Evolutionary conservation across 768 basidiomycete species (phyloP).

Genomic region (Phaffia australis): DNA sequence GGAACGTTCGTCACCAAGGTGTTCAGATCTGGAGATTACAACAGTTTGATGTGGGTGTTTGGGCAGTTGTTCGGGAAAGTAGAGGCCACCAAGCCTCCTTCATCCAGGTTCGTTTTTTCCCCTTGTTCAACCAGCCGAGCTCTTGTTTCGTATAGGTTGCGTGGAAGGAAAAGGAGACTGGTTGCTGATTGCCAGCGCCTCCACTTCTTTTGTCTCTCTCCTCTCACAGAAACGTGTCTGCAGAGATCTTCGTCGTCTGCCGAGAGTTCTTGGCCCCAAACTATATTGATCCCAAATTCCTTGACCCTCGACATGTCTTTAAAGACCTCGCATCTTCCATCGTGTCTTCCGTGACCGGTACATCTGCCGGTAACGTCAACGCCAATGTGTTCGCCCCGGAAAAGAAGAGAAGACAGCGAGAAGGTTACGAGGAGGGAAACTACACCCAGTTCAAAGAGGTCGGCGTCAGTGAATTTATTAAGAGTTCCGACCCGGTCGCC

Average conservation of each 20-base stretch:
- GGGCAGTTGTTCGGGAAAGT: constrained; percentile 90
- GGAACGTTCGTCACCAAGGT: constrained; percentile 97
- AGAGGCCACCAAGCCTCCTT: constrained; percentile 97
- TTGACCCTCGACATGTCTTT: constrained; percentile 95
- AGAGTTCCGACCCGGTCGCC: constrained; percentile 56
- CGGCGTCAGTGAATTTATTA: constrained; percentile 60
- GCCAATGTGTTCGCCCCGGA: constrained; percentile 90
- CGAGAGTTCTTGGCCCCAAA: constrained; percentile 88
- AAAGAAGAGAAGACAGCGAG: constrained; percentile 83
- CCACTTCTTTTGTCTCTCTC: background rate
- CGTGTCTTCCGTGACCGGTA: constrained; percentile 24
- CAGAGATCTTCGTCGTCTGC: constrained; percentile 99
- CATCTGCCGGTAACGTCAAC: constrained; percentile 54
- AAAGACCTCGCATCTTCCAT: constrained; percentile 58
- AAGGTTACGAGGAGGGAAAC: constrained; percentile 90
- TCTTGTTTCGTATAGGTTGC: background rate
- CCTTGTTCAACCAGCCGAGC: background rate
- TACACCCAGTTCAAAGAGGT: constrained; percentile 74
- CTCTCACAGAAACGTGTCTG: constrained; percentile 75
- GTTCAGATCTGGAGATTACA: constrained; percentile 96
- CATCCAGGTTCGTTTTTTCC: constrained; percentile 61
- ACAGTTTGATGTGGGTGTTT: constrained; percentile 98
- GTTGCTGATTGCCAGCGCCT: too few species aligned
- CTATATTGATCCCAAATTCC: constrained; percentile 92
- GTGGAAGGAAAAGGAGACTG: background rate